Evolutionary conservation across 1,284 basidiomycete species (phyloP).

Genomic region (Ceratobasidium sp.): DNA sequence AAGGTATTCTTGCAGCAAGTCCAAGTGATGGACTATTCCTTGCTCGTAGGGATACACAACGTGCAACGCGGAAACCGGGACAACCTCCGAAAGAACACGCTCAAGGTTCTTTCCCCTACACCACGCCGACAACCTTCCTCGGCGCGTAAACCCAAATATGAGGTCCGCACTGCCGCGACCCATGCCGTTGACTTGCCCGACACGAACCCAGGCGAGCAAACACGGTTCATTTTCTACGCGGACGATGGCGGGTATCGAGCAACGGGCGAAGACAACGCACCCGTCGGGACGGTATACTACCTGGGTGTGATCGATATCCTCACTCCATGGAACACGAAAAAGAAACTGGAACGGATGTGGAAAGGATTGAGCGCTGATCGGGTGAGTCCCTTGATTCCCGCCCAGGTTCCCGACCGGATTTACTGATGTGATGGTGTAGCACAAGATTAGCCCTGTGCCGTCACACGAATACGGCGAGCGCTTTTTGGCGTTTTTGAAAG

Average conservation of each 20-base stretch:
- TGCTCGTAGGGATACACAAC: constrained; percentile 94
- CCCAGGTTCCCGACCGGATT: constrained; percentile 24
- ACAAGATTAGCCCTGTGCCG: constrained; percentile 92
- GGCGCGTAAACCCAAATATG: constrained; percentile 24
- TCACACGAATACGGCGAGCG: constrained; percentile 85
- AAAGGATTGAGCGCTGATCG: constrained; percentile 88
- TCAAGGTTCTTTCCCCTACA: constrained; percentile 89
- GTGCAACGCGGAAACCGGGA: constrained; percentile 91
- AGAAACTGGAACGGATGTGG: constrained; percentile 91
- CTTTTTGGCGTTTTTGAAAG: constrained; percentile 88
- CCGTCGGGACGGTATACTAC: constrained; percentile 89
- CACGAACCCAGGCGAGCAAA: constrained; percentile 76
- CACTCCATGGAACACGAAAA: constrained; percentile 84
- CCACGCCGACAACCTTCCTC: constrained; percentile 46
- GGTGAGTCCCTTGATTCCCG: constrained; percentile 62
- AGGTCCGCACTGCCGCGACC: constrained; percentile 28
- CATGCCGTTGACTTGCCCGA: constrained; percentile 65
- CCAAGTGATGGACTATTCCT: constrained; percentile 95
- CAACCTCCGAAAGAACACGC: constrained; percentile 86
- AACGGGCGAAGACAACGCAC: constrained; percentile 84
- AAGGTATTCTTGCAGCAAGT: constrained; percentile 85
- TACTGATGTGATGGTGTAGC: constrained; percentile 60
- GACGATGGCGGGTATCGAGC: constrained; percentile 95
- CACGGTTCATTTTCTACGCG: constrained; percentile 93
- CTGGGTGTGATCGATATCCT: constrained; percentile 94